Evolutionary conservation across 345 rosid species (phyloP).

Genomic region (Excoecaria agallocha): DNA sequence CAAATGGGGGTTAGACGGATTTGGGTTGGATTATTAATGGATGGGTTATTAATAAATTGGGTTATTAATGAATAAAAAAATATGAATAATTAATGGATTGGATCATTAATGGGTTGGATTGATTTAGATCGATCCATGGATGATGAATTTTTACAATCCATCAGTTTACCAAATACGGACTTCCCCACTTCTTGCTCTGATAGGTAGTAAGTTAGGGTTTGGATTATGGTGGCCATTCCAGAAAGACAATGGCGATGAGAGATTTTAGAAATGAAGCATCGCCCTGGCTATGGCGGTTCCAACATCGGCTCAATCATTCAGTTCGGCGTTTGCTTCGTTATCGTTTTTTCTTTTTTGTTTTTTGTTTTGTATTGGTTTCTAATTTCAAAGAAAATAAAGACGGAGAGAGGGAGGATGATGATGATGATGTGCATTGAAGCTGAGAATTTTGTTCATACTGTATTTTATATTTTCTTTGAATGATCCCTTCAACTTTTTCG

Average conservation of each 20-base stretch:
- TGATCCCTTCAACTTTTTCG: background rate
- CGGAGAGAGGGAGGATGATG: background rate
- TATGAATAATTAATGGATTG: no score
- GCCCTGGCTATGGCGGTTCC: constrained; percentile 11
- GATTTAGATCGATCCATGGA: no score
- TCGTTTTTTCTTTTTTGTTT: background rate
- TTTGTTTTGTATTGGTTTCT: background rate
- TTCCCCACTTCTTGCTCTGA: no score
- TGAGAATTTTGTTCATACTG: no score
- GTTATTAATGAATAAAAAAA: no score
- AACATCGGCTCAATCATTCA: background rate
- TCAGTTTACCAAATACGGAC: no score
- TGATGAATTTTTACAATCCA: no score
- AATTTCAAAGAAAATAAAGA: background rate
- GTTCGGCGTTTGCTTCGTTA: background rate
- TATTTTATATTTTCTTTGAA: constrained; percentile 10
- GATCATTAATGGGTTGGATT: no score
- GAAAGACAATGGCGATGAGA: background rate
- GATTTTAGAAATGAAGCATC: constrained; percentile 2
- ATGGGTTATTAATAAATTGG: no score
- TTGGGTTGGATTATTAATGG: no score
- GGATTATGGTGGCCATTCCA: background rate
- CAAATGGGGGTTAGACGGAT: no score
- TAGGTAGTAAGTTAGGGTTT: constrained; percentile 52
- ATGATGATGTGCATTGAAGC: no score